phyloP scores from a whole-genome alignment of 2,329 filamentous ascomycete genomes.

The Knufia petricola region DNA sequence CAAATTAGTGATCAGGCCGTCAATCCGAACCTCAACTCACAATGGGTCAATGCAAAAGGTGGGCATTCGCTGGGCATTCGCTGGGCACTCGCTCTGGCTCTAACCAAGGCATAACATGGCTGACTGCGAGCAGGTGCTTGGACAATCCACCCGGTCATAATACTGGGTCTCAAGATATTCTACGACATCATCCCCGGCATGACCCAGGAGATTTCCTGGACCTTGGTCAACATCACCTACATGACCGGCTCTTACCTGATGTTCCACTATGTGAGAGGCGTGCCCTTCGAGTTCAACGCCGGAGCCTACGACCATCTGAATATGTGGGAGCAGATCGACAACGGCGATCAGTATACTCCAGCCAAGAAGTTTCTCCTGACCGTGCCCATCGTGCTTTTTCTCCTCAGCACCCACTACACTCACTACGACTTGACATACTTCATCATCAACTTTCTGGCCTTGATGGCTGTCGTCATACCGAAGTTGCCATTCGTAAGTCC shows the following conservation, averaged over 20 bases:
- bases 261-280: conserved; percentile 97
- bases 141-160: conserved; percentile 93
- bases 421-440: conserved; percentile 97
- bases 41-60: conserved; percentile 99
- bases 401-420: conserved; percentile 96
- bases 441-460: conserved; percentile 89
- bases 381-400: conserved; percentile 86
- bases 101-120: conserved; percentile 5
- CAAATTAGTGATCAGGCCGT: conserved; percentile 95
- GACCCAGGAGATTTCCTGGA: conserved; percentile 98
- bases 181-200: conserved; percentile 95
- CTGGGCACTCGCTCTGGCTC: too few relatives aligned
- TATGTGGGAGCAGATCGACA: conserved; percentile 99
- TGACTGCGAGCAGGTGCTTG: conserved; percentile 62
- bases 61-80: too few relatives aligned
- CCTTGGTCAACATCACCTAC: conserved; percentile 95
- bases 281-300: conserved; percentile 97
- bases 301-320: conserved; percentile 98
- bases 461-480: conserved; percentile 85
- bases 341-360: conserved; percentile 95
- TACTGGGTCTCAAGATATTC: conserved; percentile 83
- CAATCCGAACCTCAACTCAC: conserved; percentile 88
- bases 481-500: conserved; percentile 57
- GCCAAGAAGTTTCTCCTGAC: conserved; percentile 96
- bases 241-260: conserved; percentile 98